Percentiles rank a stretch among this genome's conserved stretches.
These are phyloP conservation scores for Diutina catenulata DNA, from an alignment of 1,139 yeast genomes.

Conservation along the genomic window DNA sequence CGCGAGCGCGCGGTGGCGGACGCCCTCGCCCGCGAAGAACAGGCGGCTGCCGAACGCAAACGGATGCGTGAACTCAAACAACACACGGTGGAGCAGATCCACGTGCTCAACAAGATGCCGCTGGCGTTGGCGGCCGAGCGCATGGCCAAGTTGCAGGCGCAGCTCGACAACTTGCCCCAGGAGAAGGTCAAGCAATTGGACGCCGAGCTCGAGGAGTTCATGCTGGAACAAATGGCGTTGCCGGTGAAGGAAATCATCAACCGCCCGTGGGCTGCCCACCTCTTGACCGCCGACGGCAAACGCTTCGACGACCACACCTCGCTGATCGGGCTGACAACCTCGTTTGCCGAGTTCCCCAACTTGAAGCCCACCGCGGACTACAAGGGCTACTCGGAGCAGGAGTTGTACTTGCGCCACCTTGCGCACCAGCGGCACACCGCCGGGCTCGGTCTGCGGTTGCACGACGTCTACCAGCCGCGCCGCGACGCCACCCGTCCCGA, in stretches of 20 bases:
- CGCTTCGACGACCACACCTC: slow-evolving; percentile 3
- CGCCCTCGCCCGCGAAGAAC: slow-evolving; percentile 35
- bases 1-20: slow-evolving; percentile 32
- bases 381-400: slow-evolving; percentile 55
- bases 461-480: slow-evolving; percentile 59
- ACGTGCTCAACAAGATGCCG: slow-evolving; percentile 27
- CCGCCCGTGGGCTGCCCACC: slow-evolving; percentile 23
- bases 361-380: slow-evolving; percentile 34
- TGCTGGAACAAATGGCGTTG: slow-evolving; percentile 22
- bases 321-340: slow-evolving; percentile 1
- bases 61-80: slow-evolving; percentile 25
- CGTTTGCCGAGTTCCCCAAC: slow-evolving; percentile 21
- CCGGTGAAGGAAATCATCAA: slow-evolving; percentile 20
- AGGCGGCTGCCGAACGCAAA: slow-evolving; percentile 24
- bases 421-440: slow-evolving; percentile 37
- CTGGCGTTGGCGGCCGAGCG: slow-evolving; percentile 20
- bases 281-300: slow-evolving; percentile 7
- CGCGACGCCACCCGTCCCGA: slow-evolving; percentile 52
- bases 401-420: slow-evolving; percentile 61
- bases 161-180: slow-evolving; percentile 19
- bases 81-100: slow-evolving; percentile 17
- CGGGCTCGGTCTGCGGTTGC: slow-evolving; percentile 53
- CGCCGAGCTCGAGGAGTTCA: slow-evolving; percentile 30
- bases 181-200: slow-evolving; percentile 30
- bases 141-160: slow-evolving; percentile 19